phyloP scores from a whole-genome alignment of 2,329 filamentous ascomycete genomes.

The Rhinocladiella similis region DNA sequence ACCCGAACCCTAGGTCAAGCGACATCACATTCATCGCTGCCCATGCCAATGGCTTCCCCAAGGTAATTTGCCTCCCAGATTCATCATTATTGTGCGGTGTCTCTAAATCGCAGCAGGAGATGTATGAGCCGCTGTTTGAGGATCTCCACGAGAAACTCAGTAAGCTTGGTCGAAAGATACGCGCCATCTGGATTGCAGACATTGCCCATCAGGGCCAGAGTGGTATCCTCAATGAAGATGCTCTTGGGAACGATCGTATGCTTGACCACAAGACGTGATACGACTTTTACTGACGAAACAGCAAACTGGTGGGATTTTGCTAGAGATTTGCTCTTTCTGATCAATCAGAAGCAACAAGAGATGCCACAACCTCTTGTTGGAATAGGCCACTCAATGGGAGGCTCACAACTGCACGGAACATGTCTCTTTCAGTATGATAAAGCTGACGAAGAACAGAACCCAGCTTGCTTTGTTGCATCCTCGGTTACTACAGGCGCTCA shows the following conservation, averaged over 20 bases:
- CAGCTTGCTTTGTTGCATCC: constrained; percentile 58
- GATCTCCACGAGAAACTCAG: constrained; percentile 66
- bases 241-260: constrained; percentile 81
- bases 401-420: constrained; percentile 58
- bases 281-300: constrained; percentile 39
- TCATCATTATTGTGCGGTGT: not conserved
- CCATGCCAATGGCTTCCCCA: constrained; percentile 91
- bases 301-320: constrained; percentile 84
- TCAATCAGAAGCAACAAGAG: constrained; percentile 76
- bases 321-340: constrained; percentile 79
- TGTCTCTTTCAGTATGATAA: not conserved
- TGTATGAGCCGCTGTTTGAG: constrained; percentile 91
- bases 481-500: constrained; percentile 68
- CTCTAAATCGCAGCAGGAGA: constrained; percentile 58
- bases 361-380: constrained; percentile 83
- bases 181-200: constrained; percentile 87
- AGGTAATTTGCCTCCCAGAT: constrained; percentile 54
- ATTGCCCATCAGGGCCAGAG: constrained; percentile 82
- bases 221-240: constrained; percentile 71
- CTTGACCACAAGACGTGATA: constrained; percentile 12
- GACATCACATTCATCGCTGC: constrained; percentile 83
- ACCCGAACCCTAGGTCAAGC: constrained; percentile 65
- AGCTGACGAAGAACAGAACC: constrained; percentile 12
- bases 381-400: constrained; percentile 88
- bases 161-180: constrained; percentile 65